Evolutionary conservation across 2,329 filamentous ascomycete species (phyloP), one percentile per base, ranked within the genome.

Genomic region (Mycosphaerelloides madeirae): DNA sequence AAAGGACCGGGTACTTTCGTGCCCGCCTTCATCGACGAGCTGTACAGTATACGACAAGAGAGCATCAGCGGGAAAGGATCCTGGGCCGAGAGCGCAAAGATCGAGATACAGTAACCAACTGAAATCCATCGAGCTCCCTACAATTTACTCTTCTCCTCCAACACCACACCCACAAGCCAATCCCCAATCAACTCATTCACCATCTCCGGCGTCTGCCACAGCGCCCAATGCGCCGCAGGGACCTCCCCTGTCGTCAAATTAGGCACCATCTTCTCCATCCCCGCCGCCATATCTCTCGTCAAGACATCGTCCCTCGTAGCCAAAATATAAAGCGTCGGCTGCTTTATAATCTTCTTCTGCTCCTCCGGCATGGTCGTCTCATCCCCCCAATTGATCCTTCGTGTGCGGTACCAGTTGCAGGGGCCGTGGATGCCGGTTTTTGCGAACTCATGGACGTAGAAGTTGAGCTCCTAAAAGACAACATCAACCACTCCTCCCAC

Each of bases 1-100:
- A 74, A 73, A 46, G 91, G 91, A 0, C 89, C 91, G 0, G 91
- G 91, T 0, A 87, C 82, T 1, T 96, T 96, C 70, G 81, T 94
- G 11, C 84, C 88, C 0, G 83, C 83, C 0, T 90, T 96, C 59
- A 69, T 96, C 32, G 91, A 97, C 56, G 85, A 78, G 61, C 61
- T 84, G 39, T 78, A 75, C 52, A 38, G 44, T 3, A 57, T 74
- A 22, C 66, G 78, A 43, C 69, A 68, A 52, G 70, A 71, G 25
- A 77, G 77, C 3, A 68, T 65, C 0, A 59, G 62, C 4, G 75
- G 73, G 0, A 68, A 80, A 48, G 38, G 70, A 6, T 54, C 52
- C 6, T 85, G 80, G 81, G 60, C 80, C 43, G 60, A 66, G 38
- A 67, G 64, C 41, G 77, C 75, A 2, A 78, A 71, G 58, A 65